These are phyloP conservation scores for Dalbergia oliveri DNA, from an alignment of 306 rosid species.

Conservation along the genomic window DNA sequence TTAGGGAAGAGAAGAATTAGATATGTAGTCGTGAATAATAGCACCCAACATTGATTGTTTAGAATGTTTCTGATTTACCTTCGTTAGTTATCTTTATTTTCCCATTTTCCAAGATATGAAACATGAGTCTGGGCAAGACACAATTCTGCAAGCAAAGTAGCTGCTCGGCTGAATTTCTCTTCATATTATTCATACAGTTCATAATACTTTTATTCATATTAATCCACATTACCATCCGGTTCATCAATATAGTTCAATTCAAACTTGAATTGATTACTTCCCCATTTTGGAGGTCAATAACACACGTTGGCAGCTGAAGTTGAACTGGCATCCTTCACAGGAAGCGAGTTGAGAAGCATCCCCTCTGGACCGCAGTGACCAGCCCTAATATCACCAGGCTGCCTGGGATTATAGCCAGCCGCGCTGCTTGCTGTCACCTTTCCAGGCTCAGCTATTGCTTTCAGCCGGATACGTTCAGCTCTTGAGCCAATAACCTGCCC, in stretches of 20 bases:
- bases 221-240: slow-evolving; percentile 17
- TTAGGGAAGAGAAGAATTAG: background rate
- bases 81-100: too few species aligned
- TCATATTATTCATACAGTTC: slow-evolving; percentile 26
- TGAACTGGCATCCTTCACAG: slow-evolving; percentile 52
- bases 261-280: slow-evolving; percentile 36
- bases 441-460: slow-evolving; percentile 63
- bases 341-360: slow-evolving; percentile 55
- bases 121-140: slow-evolving; percentile 1
- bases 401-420: slow-evolving; percentile 37
- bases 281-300: slow-evolving; percentile 46
- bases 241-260: slow-evolving; percentile 38
- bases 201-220: slow-evolving; percentile 35
- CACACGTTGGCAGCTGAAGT: slow-evolving; percentile 60
- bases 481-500: slow-evolving; percentile 91
- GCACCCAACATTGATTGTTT: too few species aligned
- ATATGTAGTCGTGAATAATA: too few species aligned
- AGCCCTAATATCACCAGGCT: slow-evolving; percentile 43
- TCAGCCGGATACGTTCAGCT: slow-evolving; percentile 77
- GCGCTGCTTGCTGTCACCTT: slow-evolving; percentile 42
- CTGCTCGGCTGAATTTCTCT: slow-evolving; percentile 16
- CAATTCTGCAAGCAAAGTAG: slow-evolving; percentile 30
- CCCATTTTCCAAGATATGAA: too few species aligned
- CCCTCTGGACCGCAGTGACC: slow-evolving; percentile 61
- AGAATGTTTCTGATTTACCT: too few species aligned